These are phyloP conservation scores for Alternaria brassicae DNA, from an alignment of 2,329 filamentous ascomycete species.

Conservation along the genomic window DNA sequence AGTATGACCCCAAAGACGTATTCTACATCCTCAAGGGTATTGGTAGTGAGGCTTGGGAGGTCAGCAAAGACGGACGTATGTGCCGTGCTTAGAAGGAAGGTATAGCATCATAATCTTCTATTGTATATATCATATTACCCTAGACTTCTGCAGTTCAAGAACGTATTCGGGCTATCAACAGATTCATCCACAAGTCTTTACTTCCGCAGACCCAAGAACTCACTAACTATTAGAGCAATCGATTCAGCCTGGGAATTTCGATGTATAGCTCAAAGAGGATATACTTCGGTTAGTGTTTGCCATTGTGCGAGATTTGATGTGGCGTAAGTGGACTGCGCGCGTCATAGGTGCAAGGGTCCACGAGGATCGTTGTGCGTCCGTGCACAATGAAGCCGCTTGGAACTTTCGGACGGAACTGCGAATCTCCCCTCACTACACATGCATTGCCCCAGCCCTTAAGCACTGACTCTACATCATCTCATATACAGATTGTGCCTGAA, in stretches of 20 bases:
- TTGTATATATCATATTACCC: not conserved
- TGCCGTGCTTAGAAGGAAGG: slow-evolving; percentile 10
- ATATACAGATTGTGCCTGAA: not conserved
- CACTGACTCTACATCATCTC: not conserved
- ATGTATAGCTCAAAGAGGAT: not conserved
- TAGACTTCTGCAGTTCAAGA: not conserved
- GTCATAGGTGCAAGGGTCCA: not conserved
- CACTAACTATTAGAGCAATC: not conserved
- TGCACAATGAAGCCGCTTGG: not conserved
- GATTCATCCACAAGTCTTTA: not conserved
- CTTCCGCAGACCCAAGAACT: not conserved
- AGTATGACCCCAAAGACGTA: slow-evolving; percentile 29
- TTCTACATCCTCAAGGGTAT: slow-evolving; percentile 31
- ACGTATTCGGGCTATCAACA: not conserved
- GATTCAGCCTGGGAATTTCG: not conserved
- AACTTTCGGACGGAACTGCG: not conserved
- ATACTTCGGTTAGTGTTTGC: not conserved
- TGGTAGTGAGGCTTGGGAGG: slow-evolving; percentile 31
- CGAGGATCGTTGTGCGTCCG: not conserved
- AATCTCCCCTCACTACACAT: not conserved
- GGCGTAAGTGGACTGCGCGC: not conserved
- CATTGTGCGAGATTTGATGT: not conserved
- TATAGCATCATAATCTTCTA: not conserved
- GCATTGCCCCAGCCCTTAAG: not conserved
- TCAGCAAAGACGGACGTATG: slow-evolving; percentile 20